Base-by-base conservation (phyloP, 768 basidiomycete species). In the Hydnomerulius pinastri region DNA sequence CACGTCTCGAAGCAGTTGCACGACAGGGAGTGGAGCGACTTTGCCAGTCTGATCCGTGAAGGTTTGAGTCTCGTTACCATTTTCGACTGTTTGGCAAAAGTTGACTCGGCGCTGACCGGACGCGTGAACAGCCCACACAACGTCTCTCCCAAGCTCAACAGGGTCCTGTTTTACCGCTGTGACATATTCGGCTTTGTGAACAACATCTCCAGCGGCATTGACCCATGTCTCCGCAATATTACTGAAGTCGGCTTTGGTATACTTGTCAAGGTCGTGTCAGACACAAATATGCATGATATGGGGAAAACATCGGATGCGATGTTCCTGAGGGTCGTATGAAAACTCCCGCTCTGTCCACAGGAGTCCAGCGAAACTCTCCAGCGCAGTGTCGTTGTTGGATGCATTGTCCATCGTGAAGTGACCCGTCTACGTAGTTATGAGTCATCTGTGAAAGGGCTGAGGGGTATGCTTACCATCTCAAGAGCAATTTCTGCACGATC, bases 1-100 rank as follows among this genome's bases (percentile, higher is more conserved):
- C 3, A 77, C 68, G 48, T 78, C 68, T 2, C 65, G 60, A 1
- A 56, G 46, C 1, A 53, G 43, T 20, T 53, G 4, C 5, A 33
- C 28, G 3, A 36, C 7, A 1, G 51, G 46, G 12, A 53, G 46
- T 0, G 2, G 15, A 15, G 30, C 12, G 15, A 9, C 7, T 1
- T 11, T 4, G 0, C 41, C 43, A 17, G 13, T 6, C 11, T 37
- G n/a, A 28, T 51, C 33, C 3, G 20, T 4, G 3, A 55, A 55
- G 30, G 30, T 42, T 6, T 55, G 21, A 10, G 33, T 44, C 8
- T 39, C 25, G 4, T 55, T 46, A 2, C 50, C 53, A 40, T 43
- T 37, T 1, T 13, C 8, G 28, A 55, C 46, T 2, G 33, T 37
- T 27, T 51, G 29, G 29, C 18, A 11, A 25, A 51, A 54, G 11